These are phyloP conservation scores for Ilex aquifolium DNA, from an alignment of 257 asterid genomes.

Conservation along the genomic window DNA sequence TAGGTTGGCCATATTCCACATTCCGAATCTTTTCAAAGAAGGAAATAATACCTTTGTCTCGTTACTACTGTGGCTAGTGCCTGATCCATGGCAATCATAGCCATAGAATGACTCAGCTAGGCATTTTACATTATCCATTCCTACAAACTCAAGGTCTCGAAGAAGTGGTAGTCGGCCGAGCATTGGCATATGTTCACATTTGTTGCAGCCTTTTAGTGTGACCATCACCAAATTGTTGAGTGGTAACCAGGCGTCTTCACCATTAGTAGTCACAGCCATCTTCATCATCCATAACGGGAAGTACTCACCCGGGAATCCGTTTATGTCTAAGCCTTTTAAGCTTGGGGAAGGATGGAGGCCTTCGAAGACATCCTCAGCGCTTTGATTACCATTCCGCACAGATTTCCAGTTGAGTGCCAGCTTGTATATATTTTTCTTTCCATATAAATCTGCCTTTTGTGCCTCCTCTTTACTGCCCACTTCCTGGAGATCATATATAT, in stretches of 20 bases:
- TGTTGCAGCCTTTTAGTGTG: slow-evolving; percentile 2
- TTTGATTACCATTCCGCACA: not conserved
- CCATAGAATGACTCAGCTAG: too few species aligned
- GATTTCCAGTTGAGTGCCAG: slow-evolving; percentile 13
- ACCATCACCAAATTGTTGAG: slow-evolving; percentile 10
- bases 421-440: not conserved
- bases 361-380: slow-evolving; percentile 19
- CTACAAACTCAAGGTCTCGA: not conserved
- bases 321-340: not conserved
- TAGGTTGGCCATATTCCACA: slow-evolving; percentile 13
- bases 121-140: too few species aligned
- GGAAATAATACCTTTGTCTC: too few species aligned
- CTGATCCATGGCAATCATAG: too few species aligned
- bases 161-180: slow-evolving; percentile 13
- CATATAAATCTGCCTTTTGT: not conserved
- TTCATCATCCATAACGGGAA: slow-evolving; percentile 19
- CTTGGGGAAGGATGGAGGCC: slow-evolving; percentile 25
- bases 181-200: slow-evolving; percentile 15
- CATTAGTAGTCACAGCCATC: not conserved
- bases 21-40: slow-evolving; percentile 4
- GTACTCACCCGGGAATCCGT: slow-evolving; percentile 3
- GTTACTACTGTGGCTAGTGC: too few species aligned
- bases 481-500: not conserved
- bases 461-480: not conserved
- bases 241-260: not conserved